Conservation (phyloP, 345 rosid species). For the Excoecaria cochinchinensis region DNA sequence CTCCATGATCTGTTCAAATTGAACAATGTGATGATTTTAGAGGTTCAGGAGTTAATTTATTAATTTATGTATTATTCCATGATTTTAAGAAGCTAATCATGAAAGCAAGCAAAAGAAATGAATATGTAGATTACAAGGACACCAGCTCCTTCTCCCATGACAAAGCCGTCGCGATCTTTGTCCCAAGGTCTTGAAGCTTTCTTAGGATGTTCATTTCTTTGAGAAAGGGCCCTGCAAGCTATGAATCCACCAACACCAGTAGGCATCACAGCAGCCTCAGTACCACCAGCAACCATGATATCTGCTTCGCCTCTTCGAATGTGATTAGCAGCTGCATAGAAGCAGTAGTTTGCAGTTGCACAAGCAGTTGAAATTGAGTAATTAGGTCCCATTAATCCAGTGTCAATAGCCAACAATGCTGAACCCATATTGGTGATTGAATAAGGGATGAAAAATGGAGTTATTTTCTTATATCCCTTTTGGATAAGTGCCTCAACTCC, state of each 20-base stretch:
- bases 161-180: slow-evolving; percentile 61
- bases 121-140: slow-evolving; percentile 40
- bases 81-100: not conserved
- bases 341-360: slow-evolving; percentile 63
- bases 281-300: slow-evolving; percentile 63
- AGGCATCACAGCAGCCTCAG: slow-evolving; percentile 56
- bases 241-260: slow-evolving; percentile 60
- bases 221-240: slow-evolving; percentile 63
- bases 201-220: slow-evolving; percentile 50
- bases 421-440: slow-evolving; percentile 67
- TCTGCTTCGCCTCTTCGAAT: slow-evolving; percentile 64
- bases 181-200: slow-evolving; percentile 71
- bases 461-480: slow-evolving; percentile 56
- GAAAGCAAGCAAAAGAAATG: not conserved
- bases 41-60: too few species aligned
- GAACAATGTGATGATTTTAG: not conserved
- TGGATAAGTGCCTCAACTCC: slow-evolving; percentile 55
- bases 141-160: slow-evolving; percentile 73
- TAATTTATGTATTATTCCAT: too few species aligned
- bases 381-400: slow-evolving; percentile 67
- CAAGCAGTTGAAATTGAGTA: slow-evolving; percentile 69
- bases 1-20: slow-evolving; percentile 49
- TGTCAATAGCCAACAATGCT: slow-evolving; percentile 60
- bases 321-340: slow-evolving; percentile 60
- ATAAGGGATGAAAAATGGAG: slow-evolving; percentile 64